Evolutionary conservation across 169 alveolate species (phyloP).

Genomic region (Plasmodium gaboni): DNA sequence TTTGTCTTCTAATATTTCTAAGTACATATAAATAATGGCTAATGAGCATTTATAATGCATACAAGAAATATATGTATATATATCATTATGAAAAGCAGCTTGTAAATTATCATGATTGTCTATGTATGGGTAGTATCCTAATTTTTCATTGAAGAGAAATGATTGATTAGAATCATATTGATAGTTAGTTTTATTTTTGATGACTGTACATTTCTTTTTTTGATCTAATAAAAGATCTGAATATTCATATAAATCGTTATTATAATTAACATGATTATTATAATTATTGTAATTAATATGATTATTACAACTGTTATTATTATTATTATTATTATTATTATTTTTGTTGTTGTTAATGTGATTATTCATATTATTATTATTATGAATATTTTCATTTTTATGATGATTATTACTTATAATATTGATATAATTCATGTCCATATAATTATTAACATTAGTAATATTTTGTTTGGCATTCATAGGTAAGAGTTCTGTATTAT

Average conservation of each 20-base stretch:
- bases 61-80: conserved; percentile 21
- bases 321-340: background rate
- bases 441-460: background rate
- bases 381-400: background rate
- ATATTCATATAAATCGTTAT: background rate
- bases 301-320: background rate
- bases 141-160: background rate
- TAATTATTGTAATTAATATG: background rate
- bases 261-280: background rate
- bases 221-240: background rate
- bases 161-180: background rate
- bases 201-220: too few relatives aligned
- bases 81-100: conserved; percentile 66
- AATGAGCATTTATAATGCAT: conserved; percentile 35
- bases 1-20: conserved; percentile 22
- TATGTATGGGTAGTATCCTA: background rate
- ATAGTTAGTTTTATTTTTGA: background rate
- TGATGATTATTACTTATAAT: too few relatives aligned
- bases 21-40: conserved; percentile 44
- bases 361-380: background rate
- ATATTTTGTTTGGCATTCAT: background rate
- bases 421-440: background rate
- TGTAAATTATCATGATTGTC: conserved; percentile 18
- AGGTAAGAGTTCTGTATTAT: background rate
- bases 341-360: too few relatives aligned